Evolutionary conservation across 257 asterid species (phyloP).

Genomic region (Solanum corneliomulleri): DNA sequence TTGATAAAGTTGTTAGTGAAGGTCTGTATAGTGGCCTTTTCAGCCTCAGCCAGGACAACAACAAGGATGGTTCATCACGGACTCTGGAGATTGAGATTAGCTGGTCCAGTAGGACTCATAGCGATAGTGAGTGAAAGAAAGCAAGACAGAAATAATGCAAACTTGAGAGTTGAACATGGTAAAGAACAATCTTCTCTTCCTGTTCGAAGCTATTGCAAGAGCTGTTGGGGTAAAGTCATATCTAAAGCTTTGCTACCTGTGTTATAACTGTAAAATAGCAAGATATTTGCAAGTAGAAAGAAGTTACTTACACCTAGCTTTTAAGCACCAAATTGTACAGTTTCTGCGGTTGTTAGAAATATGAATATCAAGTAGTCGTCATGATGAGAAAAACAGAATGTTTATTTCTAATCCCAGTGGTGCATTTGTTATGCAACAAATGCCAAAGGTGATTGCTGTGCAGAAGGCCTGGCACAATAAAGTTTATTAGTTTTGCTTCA

Average conservation of each 20-base stretch:
- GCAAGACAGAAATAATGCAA: not conserved
- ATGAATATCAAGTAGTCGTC: not conserved
- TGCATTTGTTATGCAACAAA: not conserved
- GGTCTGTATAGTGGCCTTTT: constrained; percentile 57
- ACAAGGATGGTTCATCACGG: constrained; percentile 44
- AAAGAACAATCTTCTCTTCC: not conserved
- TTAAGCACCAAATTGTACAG: constrained; percentile 1
- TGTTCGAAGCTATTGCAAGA: not conserved
- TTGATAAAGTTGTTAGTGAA: constrained; percentile 71
- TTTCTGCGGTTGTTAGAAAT: not conserved
- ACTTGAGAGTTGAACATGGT: not conserved
- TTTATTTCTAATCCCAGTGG: not conserved
- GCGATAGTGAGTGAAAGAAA: constrained; percentile 14
- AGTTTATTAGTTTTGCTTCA: not conserved
- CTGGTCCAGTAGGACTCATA: constrained; percentile 49
- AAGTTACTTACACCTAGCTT: not conserved
- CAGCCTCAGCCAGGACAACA: constrained; percentile 42
- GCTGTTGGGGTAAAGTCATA: not conserved
- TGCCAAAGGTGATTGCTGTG: not conserved
- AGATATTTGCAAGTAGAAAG: not conserved
- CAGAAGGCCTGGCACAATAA: not conserved
- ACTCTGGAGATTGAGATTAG: constrained; percentile 62
- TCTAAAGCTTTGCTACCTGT: not conserved
- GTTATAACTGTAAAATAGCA: not conserved
- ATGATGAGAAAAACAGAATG: not conserved